These are phyloP conservation scores for Sugiyamaella paludigena DNA, from an alignment of 1,139 yeast species.

Conservation along the genomic window DNA sequence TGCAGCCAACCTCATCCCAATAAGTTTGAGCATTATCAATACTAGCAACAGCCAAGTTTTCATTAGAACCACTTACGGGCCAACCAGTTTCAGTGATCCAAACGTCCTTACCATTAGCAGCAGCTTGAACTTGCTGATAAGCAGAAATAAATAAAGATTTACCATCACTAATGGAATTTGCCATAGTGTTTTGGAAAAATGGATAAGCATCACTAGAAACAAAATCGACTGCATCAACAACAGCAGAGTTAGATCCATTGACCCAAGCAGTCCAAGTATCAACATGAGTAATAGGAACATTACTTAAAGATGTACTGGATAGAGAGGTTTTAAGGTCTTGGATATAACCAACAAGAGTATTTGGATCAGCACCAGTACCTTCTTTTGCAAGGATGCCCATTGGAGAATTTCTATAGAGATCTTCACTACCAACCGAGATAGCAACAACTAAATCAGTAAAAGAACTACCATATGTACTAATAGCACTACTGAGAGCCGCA, in stretches of 20 bases:
- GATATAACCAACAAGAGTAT: slow-evolving; percentile 63
- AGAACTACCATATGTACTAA: slow-evolving; percentile 24
- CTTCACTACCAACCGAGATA: slow-evolving; percentile 86
- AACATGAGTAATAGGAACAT: slow-evolving; percentile 27
- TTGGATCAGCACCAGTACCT: slow-evolving; percentile 57
- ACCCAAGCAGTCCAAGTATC: slow-evolving; percentile 32
- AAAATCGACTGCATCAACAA: slow-evolving; percentile 24
- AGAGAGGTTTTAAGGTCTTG: slow-evolving; percentile 56
- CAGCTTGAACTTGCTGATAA: slow-evolving; percentile 20
- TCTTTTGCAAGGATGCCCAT: slow-evolving; percentile 30
- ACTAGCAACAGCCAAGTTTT: slow-evolving; percentile 23
- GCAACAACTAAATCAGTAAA: slow-evolving; percentile 48
- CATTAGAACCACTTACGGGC: slow-evolving; percentile 25
- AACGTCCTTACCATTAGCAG: slow-evolving; percentile 57
- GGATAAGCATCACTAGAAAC: slow-evolving; percentile 28
- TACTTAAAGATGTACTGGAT: slow-evolving; percentile 25
- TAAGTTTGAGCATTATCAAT: slow-evolving; percentile 25
- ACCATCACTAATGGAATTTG: slow-evolving; percentile 24
- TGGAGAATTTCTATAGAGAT: slow-evolving; percentile 65
- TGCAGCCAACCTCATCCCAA: slow-evolving; percentile 30
- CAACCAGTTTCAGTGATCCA: slow-evolving; percentile 94
- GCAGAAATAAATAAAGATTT: slow-evolving; percentile 22
- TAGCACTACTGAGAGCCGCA: slow-evolving; percentile 31
- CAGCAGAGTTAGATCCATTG: slow-evolving; percentile 26
- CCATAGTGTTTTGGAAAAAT: slow-evolving; percentile 30